phyloP scores from a whole-genome alignment of 257 asterid species.

The Buddleja alternifolia region DNA sequence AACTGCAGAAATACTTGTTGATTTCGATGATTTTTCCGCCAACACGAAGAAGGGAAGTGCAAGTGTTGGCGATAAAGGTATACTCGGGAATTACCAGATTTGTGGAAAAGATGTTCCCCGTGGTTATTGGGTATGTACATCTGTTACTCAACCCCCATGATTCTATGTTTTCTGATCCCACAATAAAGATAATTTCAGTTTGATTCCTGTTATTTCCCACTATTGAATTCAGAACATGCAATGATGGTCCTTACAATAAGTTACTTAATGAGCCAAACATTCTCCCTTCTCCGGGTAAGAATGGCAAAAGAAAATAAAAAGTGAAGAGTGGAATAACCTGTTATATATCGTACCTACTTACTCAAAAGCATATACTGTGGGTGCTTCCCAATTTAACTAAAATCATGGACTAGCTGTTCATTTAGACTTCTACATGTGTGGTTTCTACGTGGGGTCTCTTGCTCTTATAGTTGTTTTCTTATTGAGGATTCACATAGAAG shows the following conservation, averaged over 20 bases:
- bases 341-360: neutral
- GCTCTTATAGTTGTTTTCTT: too few relatives aligned
- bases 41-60: conserved; percentile 32
- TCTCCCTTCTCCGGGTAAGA: neutral
- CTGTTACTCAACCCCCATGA: conserved; percentile 15
- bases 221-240: neutral
- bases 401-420: too few relatives aligned
- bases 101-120: conserved; percentile 74
- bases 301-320: neutral
- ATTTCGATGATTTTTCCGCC: conserved; percentile 51
- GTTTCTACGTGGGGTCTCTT: too few relatives aligned
- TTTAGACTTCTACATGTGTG: neutral
- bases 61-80: conserved; percentile 37
- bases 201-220: neutral
- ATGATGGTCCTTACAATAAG: neutral
- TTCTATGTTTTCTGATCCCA: neutral
- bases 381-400: too few relatives aligned
- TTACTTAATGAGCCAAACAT: neutral
- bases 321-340: neutral
- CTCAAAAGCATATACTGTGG: neutral
- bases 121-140: conserved; percentile 68
- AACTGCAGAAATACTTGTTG: conserved; percentile 62
- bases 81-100: conserved; percentile 48
- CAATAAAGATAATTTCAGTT: neutral
- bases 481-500: too few relatives aligned